Evolutionary conservation across 768 basidiomycete species (phyloP).

Genomic region (Gymnopilus junonius): DNA sequence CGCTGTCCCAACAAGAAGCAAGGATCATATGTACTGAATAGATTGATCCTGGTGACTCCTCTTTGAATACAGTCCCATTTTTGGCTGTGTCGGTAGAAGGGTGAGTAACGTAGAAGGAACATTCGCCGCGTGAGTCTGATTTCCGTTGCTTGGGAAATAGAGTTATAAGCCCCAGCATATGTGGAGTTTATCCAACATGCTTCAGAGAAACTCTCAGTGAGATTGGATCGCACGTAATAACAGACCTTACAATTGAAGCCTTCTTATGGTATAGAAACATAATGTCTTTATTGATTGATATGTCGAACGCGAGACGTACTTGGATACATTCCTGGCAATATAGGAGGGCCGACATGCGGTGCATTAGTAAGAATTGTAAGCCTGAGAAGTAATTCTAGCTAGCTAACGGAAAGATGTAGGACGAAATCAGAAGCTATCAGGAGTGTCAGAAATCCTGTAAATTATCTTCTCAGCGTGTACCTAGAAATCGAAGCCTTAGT

Average conservation of each 20-base stretch:
- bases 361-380: neutral
- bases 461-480: constrained; percentile 18
- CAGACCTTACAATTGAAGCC: too few species aligned
- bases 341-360: neutral
- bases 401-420: neutral
- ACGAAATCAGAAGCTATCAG: neutral
- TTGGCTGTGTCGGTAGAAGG: neutral
- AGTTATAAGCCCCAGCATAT: neutral
- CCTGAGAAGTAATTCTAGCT: neutral
- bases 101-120: too few species aligned
- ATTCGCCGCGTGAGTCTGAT: neutral
- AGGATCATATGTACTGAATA: neutral
- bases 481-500: neutral
- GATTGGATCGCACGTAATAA: neutral
- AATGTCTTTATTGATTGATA: neutral
- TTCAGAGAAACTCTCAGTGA: neutral
- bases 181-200: neutral
- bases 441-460: constrained; percentile 17
- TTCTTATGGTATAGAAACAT: too few species aligned
- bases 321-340: too few species aligned
- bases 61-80: neutral
- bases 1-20: too few species aligned
- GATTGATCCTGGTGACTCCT: neutral
- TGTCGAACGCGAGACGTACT: neutral
- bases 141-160: neutral